phyloP scores from a whole-genome alignment of 2,329 filamentous ascomycete species.

The Aspergillus alliaceus region DNA sequence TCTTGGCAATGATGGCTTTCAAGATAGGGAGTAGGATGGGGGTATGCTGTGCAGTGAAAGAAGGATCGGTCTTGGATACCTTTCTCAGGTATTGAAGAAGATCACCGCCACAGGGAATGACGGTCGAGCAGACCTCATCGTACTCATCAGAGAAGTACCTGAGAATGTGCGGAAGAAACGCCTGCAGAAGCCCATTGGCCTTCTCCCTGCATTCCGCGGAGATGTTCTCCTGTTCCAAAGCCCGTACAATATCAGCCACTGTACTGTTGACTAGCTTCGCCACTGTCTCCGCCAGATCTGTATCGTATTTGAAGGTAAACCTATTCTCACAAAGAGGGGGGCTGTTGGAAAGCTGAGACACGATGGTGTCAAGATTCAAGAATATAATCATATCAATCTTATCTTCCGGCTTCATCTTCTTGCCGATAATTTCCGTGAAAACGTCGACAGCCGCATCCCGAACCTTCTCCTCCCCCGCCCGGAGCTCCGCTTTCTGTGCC shows the following conservation, averaged over 20 bases:
- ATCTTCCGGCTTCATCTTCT: slow-evolving; percentile 94
- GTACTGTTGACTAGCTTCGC: slow-evolving; percentile 94
- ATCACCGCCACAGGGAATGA: slow-evolving; percentile 90
- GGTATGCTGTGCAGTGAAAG: slow-evolving; percentile 72
- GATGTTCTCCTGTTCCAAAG: slow-evolving; percentile 67
- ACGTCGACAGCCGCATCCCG: slow-evolving; percentile 91
- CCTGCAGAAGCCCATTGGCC: slow-evolving; percentile 78
- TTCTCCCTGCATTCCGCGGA: slow-evolving; percentile 66
- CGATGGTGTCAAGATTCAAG: slow-evolving; percentile 81
- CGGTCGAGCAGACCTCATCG: slow-evolving; percentile 94
- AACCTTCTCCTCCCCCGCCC: slow-evolving; percentile 75
- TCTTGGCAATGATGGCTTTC: slow-evolving; percentile 89
- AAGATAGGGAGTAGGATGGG: slow-evolving; percentile 83
- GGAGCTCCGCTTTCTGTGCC: slow-evolving; percentile 58
- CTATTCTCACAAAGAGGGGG: slow-evolving; percentile 76
- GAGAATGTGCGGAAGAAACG: slow-evolving; percentile 81
- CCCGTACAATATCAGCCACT: slow-evolving; percentile 81
- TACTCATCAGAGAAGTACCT: slow-evolving; percentile 98
- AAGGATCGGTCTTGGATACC: slow-evolving; percentile 61
- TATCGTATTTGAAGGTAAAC: slow-evolving; percentile 85
- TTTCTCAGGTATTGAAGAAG: slow-evolving; percentile 88
- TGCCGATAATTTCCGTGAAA: slow-evolving; percentile 91
- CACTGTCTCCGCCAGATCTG: slow-evolving; percentile 89
- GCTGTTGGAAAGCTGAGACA: slow-evolving; percentile 81
- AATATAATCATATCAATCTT: slow-evolving; percentile 94